Base-by-base conservation (phyloP, 2,329 filamentous ascomycete genomes). In the Fusarium succisae region DNA sequence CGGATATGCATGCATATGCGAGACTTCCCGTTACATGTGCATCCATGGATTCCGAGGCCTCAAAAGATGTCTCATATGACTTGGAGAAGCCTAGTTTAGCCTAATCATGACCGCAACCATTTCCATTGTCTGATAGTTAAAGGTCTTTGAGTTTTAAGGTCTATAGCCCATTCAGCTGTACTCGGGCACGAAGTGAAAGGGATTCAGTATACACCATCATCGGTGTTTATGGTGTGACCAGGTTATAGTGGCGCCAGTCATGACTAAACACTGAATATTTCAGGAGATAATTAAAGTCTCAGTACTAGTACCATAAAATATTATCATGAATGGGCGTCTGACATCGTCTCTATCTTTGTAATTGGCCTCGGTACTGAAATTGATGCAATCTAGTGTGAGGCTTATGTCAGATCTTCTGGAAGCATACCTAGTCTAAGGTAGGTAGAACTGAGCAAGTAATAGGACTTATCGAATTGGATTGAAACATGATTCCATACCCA, bases 401-500 rank as follows among this genome's bases (percentile, higher is more conserved):
- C 43, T 53, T 53, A 47, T 53, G 35, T 41, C 63, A 62, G 28
- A 53, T 20, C 18, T n/a, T 44, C 50, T 26, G 28, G 35, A 30
- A 39, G 24, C 6, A 53, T 48, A 22, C 13, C 32, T 35, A 35
- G 32, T 15, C 32, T 35, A 35, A 32, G 30, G 30, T 32, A 44
- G 12, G 18, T 32, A 28, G 13, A 26, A n/a, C 13, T 26, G 20
- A 37, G 28, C 45, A 53, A 60, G 35, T n/a, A 26, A 53, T 5
- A 26, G n/a, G 30, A 37, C n/a, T 35, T 35, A 6, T 28, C 32
- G 35, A 55, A 41, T 59, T 26, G 20, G 47, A 50, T 39, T 47
- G n/a, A 58, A 35, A 47, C 61, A 73, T 68, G 71, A 68, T 74
- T 73, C 62, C 71, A 74, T 41, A 60, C 56, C 57, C 55, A 39